Percentiles rank a stretch among this genome's conserved stretches.
Evolutionary conservation across 2,329 filamentous ascomycete species (phyloP).

Genomic region (Ceratocystis papillata): DNA sequence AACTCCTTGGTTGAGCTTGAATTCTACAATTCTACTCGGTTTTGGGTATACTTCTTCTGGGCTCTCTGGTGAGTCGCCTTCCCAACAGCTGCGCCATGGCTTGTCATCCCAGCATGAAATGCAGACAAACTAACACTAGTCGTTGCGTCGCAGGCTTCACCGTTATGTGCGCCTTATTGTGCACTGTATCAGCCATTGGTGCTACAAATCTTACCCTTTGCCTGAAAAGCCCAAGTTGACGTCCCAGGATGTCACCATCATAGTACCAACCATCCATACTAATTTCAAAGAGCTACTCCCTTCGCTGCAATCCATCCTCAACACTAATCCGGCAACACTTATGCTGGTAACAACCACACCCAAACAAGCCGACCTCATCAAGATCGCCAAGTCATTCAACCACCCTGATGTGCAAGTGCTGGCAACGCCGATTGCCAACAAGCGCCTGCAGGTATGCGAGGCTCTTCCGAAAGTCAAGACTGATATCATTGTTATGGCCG

Average conservation of each 20-base stretch:
- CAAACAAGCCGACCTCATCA: slow-evolving; percentile 58
- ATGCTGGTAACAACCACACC: slow-evolving; percentile 80
- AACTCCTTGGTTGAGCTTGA: slow-evolving; percentile 29
- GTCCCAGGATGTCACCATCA: slow-evolving; percentile 77
- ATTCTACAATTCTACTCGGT: slow-evolving; percentile 37
- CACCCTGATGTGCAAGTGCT: slow-evolving; percentile 59
- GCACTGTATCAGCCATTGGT: slow-evolving; percentile 76
- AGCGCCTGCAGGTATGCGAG: slow-evolving; percentile 84
- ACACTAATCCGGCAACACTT: slow-evolving; percentile 58
- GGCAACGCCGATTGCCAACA: slow-evolving; percentile 78
- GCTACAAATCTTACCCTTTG: slow-evolving; percentile 73
- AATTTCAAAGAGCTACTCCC: slow-evolving; percentile 71
- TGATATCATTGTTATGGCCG: slow-evolving; percentile 78
- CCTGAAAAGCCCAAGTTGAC: slow-evolving; percentile 71
- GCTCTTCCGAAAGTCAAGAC: slow-evolving; percentile 79
- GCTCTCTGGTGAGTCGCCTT: slow-evolving; percentile 27
- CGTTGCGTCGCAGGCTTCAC: slow-evolving; percentile 53
- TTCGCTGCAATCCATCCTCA: slow-evolving; percentile 67
- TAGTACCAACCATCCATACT: slow-evolving; percentile 86
- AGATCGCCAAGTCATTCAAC: slow-evolving; percentile 51
- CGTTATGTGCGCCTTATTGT: slow-evolving; percentile 78
- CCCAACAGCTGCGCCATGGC: slow-evolving; percentile 26
- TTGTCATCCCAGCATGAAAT: no score
- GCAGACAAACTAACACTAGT: neutral
- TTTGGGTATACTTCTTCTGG: slow-evolving; percentile 39